Evolutionary conservation across 257 asterid genomes (phyloP).

Genomic region (Solanum commersonii): DNA sequence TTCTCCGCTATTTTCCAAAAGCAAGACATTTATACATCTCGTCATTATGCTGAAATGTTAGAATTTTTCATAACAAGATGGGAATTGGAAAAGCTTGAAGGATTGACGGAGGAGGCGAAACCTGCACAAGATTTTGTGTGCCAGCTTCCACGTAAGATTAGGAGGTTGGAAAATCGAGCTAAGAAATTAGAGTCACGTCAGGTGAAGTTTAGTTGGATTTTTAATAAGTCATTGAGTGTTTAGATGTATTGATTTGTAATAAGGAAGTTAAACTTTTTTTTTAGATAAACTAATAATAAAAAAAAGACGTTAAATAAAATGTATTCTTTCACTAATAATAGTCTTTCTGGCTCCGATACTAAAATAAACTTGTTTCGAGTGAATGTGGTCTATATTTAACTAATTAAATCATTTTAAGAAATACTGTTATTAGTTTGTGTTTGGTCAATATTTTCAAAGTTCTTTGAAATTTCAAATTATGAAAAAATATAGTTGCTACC

Average conservation of each 20-base stretch:
- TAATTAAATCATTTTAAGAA: background rate
- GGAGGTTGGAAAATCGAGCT: slow-evolving; percentile 2
- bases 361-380: background rate
- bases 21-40: slow-evolving; percentile 5
- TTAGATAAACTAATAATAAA: too few species aligned
- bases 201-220: slow-evolving; percentile 25
- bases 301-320: background rate
- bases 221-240: slow-evolving; percentile 1
- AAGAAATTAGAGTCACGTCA: background rate
- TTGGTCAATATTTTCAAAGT: too few species aligned
- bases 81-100: slow-evolving; percentile 18
- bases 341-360: too few species aligned
- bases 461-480: too few species aligned
- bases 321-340: background rate
- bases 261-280: background rate
- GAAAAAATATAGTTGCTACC: background rate
- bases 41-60: slow-evolving; percentile 17
- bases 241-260: background rate
- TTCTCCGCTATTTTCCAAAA: slow-evolving; percentile 2
- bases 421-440: background rate
- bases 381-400: too few species aligned
- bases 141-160: slow-evolving; percentile 6
- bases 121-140: slow-evolving; percentile 29
- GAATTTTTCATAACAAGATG: slow-evolving; percentile 24
- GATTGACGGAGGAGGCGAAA: slow-evolving; percentile 9